Evolutionary conservation across 345 rosid species (phyloP).

Genomic region (Eucalyptus curtisii): DNA sequence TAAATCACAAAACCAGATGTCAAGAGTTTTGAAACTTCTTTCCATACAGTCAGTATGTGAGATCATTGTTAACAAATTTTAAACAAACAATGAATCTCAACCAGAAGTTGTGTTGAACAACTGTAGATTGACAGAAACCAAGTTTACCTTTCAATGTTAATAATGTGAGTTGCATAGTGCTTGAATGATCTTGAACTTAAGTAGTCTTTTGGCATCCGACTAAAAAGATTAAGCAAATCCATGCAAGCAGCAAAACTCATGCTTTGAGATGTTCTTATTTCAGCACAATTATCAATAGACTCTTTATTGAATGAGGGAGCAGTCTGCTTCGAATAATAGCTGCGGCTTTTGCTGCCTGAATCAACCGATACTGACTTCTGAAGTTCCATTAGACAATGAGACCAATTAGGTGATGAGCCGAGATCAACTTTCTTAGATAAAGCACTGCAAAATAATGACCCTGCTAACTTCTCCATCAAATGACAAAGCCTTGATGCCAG

Average conservation of each 20-base stretch:
- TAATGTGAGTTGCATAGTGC: slow-evolving; percentile 29
- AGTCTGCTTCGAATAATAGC: not conserved
- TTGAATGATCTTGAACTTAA: slow-evolving; percentile 46
- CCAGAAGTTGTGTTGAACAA: not conserved
- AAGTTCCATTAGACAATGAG: slow-evolving; percentile 35
- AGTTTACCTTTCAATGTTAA: slow-evolving; percentile 72
- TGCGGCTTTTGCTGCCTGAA: not conserved
- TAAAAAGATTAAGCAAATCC: slow-evolving; percentile 46
- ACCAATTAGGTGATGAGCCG: slow-evolving; percentile 43
- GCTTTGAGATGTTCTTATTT: slow-evolving; percentile 5
- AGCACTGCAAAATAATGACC: slow-evolving; percentile 12
- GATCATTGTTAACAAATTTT: not conserved
- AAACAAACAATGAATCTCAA: not conserved
- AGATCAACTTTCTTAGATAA: slow-evolving; percentile 19
- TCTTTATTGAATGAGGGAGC: slow-evolving; percentile 8
- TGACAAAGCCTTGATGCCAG: slow-evolving; percentile 51
- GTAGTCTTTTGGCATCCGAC: slow-evolving; percentile 71
- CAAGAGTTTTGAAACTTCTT: not conserved
- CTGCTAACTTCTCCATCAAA: slow-evolving; percentile 34
- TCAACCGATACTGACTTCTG: slow-evolving; percentile 6
- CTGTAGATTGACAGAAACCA: not conserved
- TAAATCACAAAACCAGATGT: not conserved
- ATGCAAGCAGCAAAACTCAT: slow-evolving; percentile 39
- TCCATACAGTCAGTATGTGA: too few species aligned
- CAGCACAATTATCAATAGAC: slow-evolving; percentile 9